Base-by-base conservation (phyloP, 345 rosid species). In the Corchorus olitorius region DNA sequence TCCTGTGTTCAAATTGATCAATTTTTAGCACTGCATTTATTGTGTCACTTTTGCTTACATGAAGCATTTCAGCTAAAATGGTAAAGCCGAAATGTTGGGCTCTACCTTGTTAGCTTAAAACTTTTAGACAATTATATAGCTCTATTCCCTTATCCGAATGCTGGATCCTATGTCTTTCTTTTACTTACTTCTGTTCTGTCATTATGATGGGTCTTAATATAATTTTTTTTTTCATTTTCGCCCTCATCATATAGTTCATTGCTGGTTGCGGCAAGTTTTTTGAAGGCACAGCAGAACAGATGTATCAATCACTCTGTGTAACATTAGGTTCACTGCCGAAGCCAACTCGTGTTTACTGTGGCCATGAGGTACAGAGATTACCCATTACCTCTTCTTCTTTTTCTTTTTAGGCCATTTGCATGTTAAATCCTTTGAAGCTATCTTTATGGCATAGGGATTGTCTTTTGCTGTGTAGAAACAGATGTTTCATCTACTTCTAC, bases 211-310 rank as follows among this genome's bases (percentile, higher is more conserved):
- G 8, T 74, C 34, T 4, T 9, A 69, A 27, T 73, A 33, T 53
- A 54, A 58, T 16, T 65, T n/a, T 46, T 65, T n/a, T 46, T 65
- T 45, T 13, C 46, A 5, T 37, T 75, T 49, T 61, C 65, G 68
- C 33, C 33, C 41, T 59, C 46, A 33, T 16, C 22, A 9, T 79
- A 83, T 81, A 94, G 98, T 94, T 94, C 72, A 58, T 93, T 58
- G 98, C 98, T 76, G 98, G 98, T 6, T 93, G 98, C 62, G 98
- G 98, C 10, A 94, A 84, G 72, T 88, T 94, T 84, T 93, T 91
- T 10, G 98, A 94, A 88, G 98, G 98, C 76, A 90, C 98, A 27
- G 97, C 98, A 68, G 95, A 94, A 61, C 95, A 94, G 83, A 94
- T 94, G 99, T 83, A 94, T 83, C 93, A 91, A 70, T 94, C 99